A percentile compares a stretch with the other conserved stretches of the same genome.
These are phyloP conservation scores for Cladophialophora chaetospira DNA, from an alignment of 2,329 filamentous ascomycete genomes.

Conservation along the genomic window DNA sequence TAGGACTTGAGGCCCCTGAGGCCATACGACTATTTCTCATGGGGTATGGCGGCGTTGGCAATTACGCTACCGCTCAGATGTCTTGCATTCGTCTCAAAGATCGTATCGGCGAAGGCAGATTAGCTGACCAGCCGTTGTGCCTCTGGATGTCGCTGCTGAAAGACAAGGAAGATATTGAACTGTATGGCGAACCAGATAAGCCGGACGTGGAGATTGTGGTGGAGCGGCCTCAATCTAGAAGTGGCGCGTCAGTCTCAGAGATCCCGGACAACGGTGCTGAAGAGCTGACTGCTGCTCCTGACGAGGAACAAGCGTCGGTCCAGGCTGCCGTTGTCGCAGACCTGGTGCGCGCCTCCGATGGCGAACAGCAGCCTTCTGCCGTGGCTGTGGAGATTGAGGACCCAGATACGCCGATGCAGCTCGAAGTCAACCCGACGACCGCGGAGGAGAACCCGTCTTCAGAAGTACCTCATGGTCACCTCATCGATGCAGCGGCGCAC, in stretches of 20 bases:
- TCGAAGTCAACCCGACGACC: constrained; percentile 14
- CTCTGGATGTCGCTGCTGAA: constrained; percentile 32
- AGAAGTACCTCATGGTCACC: constrained; percentile 27
- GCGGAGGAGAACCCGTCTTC: constrained; percentile 20
- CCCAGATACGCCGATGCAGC: constrained; percentile 24
- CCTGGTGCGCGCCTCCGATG: constrained; percentile 8
- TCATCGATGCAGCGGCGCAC: constrained; percentile 27
- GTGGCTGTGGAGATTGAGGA: constrained; percentile 11
- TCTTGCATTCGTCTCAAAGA: constrained; percentile 12
- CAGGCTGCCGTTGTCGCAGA: constrained; percentile 24
- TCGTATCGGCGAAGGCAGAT: constrained; percentile 1
- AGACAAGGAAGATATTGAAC: constrained; percentile 26
- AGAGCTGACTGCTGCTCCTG: constrained; percentile 20
- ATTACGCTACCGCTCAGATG: constrained; percentile 23
- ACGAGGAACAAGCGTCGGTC: constrained; percentile 30
- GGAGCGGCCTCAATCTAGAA: background rate
- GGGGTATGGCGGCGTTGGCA: constrained; percentile 21
- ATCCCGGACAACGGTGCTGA: background rate
- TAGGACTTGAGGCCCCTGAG: constrained; percentile 21
- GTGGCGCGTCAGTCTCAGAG: background rate
- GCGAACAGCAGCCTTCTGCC: background rate
- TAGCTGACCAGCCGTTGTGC: constrained; percentile 19
- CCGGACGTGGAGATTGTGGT: background rate
- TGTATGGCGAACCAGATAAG: constrained; percentile 24
- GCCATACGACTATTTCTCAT: constrained; percentile 28